Evolutionary conservation across 192 early-diverging fungal genomes (phyloP).

Genomic region (Gonapodya prolifera): DNA sequence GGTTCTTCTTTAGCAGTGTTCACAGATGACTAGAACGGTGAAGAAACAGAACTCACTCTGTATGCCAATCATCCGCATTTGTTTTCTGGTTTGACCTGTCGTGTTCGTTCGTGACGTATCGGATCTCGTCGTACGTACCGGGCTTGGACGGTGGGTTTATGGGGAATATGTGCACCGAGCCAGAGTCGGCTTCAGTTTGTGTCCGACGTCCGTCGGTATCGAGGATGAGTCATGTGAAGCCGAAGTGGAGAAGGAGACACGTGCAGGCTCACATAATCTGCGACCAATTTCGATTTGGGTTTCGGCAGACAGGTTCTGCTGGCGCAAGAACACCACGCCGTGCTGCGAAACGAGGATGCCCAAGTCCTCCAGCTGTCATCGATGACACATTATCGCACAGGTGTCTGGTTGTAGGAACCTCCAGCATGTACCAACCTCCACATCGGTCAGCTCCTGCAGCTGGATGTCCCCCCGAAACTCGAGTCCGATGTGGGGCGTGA

Average conservation of each 20-base stretch:
- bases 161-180: not conserved
- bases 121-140: conserved; percentile 2
- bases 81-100: not conserved
- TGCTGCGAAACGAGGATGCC: conserved; percentile 6
- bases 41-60: too few relatives aligned
- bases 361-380: not conserved
- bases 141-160: not conserved
- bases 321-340: conserved; percentile 20
- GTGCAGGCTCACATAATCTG: too few relatives aligned
- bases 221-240: too few relatives aligned
- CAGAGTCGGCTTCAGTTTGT: too few relatives aligned
- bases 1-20: conserved; percentile 13
- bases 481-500: not conserved
- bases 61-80: too few relatives aligned
- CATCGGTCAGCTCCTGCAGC: not conserved
- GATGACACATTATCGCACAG: not conserved
- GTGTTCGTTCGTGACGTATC: not conserved
- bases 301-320: conserved; percentile 15
- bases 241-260: too few relatives aligned
- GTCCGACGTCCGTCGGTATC: too few relatives aligned
- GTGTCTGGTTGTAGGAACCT: not conserved
- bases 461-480: conserved; percentile 12
- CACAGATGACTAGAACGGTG: conserved; percentile 19
- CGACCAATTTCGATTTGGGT: conserved; percentile 17
- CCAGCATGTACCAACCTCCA: not conserved